Conservation (phyloP, 192 early-diverging fungal genomes). For the Haplosporangium gracile region DNA sequence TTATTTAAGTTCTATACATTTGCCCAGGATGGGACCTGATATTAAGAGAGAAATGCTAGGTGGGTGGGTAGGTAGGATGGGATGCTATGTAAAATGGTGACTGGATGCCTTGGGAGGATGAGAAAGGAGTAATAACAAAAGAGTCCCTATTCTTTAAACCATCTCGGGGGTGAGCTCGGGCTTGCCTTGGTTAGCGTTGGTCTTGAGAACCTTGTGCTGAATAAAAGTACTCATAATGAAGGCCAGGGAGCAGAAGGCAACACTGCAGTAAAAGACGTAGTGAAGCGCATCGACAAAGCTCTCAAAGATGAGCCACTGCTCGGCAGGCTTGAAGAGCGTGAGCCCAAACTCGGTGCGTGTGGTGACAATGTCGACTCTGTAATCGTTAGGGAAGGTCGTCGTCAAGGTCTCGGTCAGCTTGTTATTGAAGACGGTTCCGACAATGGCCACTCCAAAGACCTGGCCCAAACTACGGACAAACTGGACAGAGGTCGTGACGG, state of each 20-base stretch:
- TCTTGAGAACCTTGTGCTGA: conserved; percentile 55
- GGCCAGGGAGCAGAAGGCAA: conserved; percentile 36
- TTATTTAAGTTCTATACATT: not conserved
- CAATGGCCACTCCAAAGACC: conserved; percentile 69
- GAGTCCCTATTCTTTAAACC: conserved; percentile 4
- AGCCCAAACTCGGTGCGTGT: conserved; percentile 3
- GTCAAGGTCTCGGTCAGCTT: conserved; percentile 15
- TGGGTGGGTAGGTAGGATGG: not conserved
- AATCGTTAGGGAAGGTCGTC: conserved; percentile 17
- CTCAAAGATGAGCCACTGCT: conserved; percentile 24
- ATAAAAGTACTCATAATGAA: conserved; percentile 48
- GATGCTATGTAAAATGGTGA: not conserved
- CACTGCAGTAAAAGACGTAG: conserved; percentile 44
- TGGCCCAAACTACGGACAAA: conserved; percentile 67
- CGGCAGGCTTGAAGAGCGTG: not conserved
- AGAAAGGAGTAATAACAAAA: not conserved
- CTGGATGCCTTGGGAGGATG: not conserved
- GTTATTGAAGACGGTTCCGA: conserved; percentile 54
- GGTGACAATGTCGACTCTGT: conserved; percentile 4
- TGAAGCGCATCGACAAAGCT: conserved; percentile 28
- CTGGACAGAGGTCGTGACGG: conserved; percentile 63
- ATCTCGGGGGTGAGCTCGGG: conserved; percentile 50
- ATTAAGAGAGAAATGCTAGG: not conserved
- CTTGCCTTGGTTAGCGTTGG: conserved; percentile 49
- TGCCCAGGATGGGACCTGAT: not conserved